phyloP scores from a whole-genome alignment of 1,139 yeast species.

The Trichomonascaceae sp. region DNA sequence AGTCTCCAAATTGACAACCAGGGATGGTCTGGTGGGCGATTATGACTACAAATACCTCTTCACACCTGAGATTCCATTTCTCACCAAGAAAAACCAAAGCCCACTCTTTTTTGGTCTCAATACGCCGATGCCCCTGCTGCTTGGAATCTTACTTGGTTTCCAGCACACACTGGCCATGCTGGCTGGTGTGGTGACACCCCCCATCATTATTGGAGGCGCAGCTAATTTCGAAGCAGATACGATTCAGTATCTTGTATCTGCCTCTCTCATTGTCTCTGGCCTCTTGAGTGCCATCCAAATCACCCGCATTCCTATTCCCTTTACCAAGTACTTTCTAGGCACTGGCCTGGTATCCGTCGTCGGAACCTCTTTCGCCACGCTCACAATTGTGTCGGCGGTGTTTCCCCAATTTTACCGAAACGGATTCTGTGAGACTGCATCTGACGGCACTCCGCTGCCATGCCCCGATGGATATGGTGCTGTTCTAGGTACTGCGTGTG shows the following conservation, averaged over 20 bases:
- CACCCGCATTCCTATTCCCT: slow-evolving; percentile 61
- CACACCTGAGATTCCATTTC: slow-evolving; percentile 63
- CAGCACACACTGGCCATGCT: slow-evolving; percentile 84
- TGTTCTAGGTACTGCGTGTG: slow-evolving; percentile 66
- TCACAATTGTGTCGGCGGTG: slow-evolving; percentile 62
- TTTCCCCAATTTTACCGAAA: slow-evolving; percentile 65
- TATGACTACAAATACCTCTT: slow-evolving; percentile 69
- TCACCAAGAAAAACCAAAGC: slow-evolving; percentile 23
- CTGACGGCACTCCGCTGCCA: slow-evolving; percentile 50
- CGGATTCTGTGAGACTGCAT: slow-evolving; percentile 53
- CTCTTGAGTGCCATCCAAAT: slow-evolving; percentile 63
- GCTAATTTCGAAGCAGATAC: slow-evolving; percentile 41
- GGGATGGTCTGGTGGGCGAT: slow-evolving; percentile 69
- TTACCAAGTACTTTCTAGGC: slow-evolving; percentile 65
- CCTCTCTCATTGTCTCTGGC: slow-evolving; percentile 66
- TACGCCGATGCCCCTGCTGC: slow-evolving; percentile 62
- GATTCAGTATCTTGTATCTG: slow-evolving; percentile 63
- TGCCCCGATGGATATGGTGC: slow-evolving; percentile 88
- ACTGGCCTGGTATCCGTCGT: slow-evolving; percentile 82
- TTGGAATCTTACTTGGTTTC: slow-evolving; percentile 67
- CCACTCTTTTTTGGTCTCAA: slow-evolving; percentile 72
- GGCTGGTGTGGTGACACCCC: slow-evolving; percentile 86
- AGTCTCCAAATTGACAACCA: slow-evolving; percentile 36
- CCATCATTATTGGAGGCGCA: slow-evolving; percentile 48
- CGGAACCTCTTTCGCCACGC: slow-evolving; percentile 82